Evolutionary conservation across 2,329 filamentous ascomycete species (phyloP).

Genomic region (Colletotrichum aenigma): DNA sequence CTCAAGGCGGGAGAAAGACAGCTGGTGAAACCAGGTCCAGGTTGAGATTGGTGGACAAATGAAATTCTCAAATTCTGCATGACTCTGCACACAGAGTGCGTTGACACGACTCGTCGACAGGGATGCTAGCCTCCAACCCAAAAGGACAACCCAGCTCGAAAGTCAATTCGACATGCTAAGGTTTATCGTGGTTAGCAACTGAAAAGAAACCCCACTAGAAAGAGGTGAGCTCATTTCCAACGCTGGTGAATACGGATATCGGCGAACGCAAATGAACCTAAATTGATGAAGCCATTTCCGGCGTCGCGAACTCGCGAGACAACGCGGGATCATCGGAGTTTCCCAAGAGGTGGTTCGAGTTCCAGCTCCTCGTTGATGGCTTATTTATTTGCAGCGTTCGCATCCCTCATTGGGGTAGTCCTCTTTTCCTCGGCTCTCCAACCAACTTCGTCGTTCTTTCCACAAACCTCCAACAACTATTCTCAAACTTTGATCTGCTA

Average conservation of each 20-base stretch:
- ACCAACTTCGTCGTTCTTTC: not conserved
- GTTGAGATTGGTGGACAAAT: not conserved
- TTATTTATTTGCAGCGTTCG: not conserved
- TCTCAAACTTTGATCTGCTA: not conserved
- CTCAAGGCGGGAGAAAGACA: not conserved
- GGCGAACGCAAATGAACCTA: not conserved
- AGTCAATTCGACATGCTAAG: not conserved
- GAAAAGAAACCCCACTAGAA: not conserved
- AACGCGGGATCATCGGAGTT: not conserved
- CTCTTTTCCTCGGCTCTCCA: fast-evolving
- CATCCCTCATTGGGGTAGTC: fast-evolving
- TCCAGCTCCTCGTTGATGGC: not conserved
- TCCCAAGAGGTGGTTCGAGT: not conserved
- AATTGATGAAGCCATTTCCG: not conserved
- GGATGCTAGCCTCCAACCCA: not conserved
- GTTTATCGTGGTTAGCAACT: not conserved
- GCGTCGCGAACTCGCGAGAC: not conserved
- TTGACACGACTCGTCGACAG: not conserved
- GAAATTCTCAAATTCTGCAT: not conserved
- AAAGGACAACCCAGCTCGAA: not conserved
- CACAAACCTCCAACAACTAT: not conserved
- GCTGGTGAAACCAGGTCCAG: not conserved
- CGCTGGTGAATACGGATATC: not conserved
- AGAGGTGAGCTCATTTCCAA: not conserved
- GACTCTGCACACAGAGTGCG: not conserved